Conservation (phyloP, 306 rosid genomes). For the Inga laurina region DNA sequence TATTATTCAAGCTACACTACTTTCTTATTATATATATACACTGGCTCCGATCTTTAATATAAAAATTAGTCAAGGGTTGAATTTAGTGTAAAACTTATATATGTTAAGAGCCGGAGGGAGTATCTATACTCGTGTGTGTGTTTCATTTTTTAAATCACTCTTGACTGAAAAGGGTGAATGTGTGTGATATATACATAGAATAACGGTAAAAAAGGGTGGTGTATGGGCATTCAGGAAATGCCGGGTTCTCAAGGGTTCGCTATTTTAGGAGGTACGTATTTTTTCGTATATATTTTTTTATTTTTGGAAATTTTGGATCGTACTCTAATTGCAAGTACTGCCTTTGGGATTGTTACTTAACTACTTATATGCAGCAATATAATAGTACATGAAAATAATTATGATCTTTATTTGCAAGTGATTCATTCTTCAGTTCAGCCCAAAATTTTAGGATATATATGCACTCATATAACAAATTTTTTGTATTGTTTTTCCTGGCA, state of each 20-base stretch:
- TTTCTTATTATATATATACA: neutral
- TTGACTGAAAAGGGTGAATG: neutral
- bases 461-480: neutral
- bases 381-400: neutral
- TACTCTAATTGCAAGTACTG: neutral
- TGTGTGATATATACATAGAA: slow-evolving; percentile 32
- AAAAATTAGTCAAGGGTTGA: too few relatives aligned
- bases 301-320: too few relatives aligned
- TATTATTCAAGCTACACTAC: slow-evolving; percentile 9
- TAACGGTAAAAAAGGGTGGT: slow-evolving; percentile 74
- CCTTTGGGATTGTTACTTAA: neutral
- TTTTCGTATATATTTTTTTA: too few relatives aligned
- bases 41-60: too few relatives aligned
- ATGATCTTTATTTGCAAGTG: neutral
- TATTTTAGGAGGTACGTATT: slow-evolving; percentile 79
- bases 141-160: too few relatives aligned
- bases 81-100: too few relatives aligned
- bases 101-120: too few relatives aligned
- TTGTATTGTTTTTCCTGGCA: slow-evolving; percentile 33
- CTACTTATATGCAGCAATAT: neutral
- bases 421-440: slow-evolving; percentile 14
- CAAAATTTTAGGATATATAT: neutral
- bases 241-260: slow-evolving; percentile 62
- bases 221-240: slow-evolving; percentile 79
- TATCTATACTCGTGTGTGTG: too few relatives aligned